Conservation (phyloP, 73 alveolate genomes). For the Loxodes magnus region DNA sequence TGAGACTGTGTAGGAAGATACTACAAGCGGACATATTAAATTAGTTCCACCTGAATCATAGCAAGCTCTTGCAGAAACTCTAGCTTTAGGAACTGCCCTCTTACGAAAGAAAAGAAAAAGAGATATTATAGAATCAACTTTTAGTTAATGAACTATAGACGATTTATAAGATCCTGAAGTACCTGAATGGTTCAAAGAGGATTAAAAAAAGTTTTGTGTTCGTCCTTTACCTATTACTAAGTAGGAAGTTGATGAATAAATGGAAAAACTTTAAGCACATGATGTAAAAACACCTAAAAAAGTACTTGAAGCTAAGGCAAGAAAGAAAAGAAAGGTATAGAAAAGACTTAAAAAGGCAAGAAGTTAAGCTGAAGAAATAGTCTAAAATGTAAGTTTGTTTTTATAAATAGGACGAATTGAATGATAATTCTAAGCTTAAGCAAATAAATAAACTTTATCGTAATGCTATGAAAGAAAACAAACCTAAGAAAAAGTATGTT, state of each 20-base stretch:
- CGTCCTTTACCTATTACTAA: conserved; percentile 66
- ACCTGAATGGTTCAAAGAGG: conserved; percentile 87
- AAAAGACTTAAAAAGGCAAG: conserved; percentile 62
- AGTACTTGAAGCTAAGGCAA: conserved; percentile 81
- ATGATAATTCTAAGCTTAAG: too few relatives aligned
- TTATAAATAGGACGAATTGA: too few relatives aligned
- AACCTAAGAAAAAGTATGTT: conserved; percentile 56
- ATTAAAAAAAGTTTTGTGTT: conserved; percentile 44
- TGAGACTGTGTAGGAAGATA: not conserved
- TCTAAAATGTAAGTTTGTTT: conserved; percentile 64
- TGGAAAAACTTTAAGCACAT: conserved; percentile 45
- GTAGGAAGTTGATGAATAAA: conserved; percentile 63
- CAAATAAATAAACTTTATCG: conserved; percentile 71
- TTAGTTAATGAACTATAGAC: conserved; percentile 65
- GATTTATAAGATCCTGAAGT: conserved; percentile 54
- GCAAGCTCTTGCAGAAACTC: conserved; percentile 23
- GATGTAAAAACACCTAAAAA: conserved; percentile 78
- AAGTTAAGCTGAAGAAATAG: conserved; percentile 69
- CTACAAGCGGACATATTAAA: conserved; percentile 37
- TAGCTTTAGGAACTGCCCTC: conserved; percentile 60
- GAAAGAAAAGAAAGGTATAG: conserved; percentile 66
- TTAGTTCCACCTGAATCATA: conserved; percentile 15
- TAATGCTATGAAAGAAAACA: conserved; percentile 52
- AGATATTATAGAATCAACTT: conserved; percentile 61
- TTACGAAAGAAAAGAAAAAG: conserved; percentile 68